Evolutionary conservation across 2,329 filamentous ascomycete species (phyloP).

Genomic region (Corynespora cassiicola): DNA sequence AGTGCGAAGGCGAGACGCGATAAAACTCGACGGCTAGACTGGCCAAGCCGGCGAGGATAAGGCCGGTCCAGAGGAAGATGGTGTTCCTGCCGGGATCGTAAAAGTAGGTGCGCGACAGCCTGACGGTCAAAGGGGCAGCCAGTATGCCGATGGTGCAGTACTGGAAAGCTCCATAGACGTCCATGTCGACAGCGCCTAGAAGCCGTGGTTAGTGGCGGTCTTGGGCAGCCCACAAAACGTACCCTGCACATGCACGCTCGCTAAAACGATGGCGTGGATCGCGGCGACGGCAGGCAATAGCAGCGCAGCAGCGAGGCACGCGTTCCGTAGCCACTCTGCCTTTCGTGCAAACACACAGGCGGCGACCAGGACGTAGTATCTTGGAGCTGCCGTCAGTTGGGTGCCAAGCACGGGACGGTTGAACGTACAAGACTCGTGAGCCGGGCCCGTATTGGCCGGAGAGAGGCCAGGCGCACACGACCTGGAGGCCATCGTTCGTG

Average conservation of each 20-base stretch:
- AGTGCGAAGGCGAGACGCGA: slow-evolving; percentile 55
- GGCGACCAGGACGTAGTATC: slow-evolving; percentile 69
- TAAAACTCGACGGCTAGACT: slow-evolving; percentile 71
- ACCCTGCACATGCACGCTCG: slow-evolving; percentile 66
- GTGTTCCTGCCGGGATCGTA: slow-evolving; percentile 67
- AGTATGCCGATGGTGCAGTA: slow-evolving; percentile 71
- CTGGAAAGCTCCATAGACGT: slow-evolving; percentile 72
- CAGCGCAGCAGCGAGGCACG: slow-evolving; percentile 68
- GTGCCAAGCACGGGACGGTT: too few relatives aligned
- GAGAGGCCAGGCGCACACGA: slow-evolving; percentile 64
- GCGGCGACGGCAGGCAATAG: slow-evolving; percentile 70
- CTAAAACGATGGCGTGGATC: slow-evolving; percentile 68
- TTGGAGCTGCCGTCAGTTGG: slow-evolving; percentile 34
- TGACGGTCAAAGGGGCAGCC: slow-evolving; percentile 67
- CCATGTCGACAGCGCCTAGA: slow-evolving; percentile 69
- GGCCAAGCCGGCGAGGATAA: slow-evolving; percentile 66
- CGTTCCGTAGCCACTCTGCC: slow-evolving; percentile 66
- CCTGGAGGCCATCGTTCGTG: slow-evolving; percentile 44
- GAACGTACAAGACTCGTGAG: slow-evolving; percentile 55
- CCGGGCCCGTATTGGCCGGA: slow-evolving; percentile 65
- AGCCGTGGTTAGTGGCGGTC: slow-evolving; percentile 11
- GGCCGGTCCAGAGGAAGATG: slow-evolving; percentile 70
- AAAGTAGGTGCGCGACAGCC: slow-evolving; percentile 69
- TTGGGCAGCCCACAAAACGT: slow-evolving; percentile 30
- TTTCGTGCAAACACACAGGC: slow-evolving; percentile 69